Conservation (phyloP, 352 stramenopile genomes). For the Pythium phragmiticola region DNA sequence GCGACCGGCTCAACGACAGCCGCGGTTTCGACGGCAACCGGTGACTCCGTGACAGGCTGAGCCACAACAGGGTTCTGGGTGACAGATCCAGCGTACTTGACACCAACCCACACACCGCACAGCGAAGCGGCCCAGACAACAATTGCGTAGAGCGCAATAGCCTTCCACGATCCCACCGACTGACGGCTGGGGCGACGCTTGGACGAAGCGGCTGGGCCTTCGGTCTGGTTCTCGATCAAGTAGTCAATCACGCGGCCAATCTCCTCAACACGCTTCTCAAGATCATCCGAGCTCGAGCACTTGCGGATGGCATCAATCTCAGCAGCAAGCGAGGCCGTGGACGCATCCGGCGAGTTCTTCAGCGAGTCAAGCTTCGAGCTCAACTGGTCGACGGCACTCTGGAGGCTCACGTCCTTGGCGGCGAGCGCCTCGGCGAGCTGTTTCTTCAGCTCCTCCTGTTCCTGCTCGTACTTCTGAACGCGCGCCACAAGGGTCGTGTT, state of each 20-base stretch:
- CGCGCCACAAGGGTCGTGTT: constrained; percentile 31
- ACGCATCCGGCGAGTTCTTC: constrained; percentile 18
- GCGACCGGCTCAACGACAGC: background rate
- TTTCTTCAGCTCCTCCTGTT: constrained; percentile 37
- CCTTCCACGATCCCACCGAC: constrained; percentile 25
- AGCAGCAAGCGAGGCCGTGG: constrained; percentile 8
- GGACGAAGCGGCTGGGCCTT: background rate
- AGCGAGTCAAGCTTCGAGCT: constrained; percentile 15
- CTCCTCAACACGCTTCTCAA: constrained; percentile 23
- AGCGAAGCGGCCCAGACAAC: constrained; percentile 17
- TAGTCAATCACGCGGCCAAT: constrained; percentile 21
- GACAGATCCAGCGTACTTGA: constrained; percentile 17
- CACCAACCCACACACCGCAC: constrained; percentile 22
- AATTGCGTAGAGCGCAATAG: constrained; percentile 16
- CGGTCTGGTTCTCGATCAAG: constrained; percentile 18
- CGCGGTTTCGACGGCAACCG: background rate
- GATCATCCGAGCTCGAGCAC: constrained; percentile 8
- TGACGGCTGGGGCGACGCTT: constrained; percentile 12
- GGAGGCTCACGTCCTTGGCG: constrained; percentile 16
- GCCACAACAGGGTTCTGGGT: background rate
- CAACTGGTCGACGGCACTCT: constrained; percentile 14
- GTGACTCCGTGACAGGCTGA: background rate
- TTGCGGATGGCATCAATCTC: constrained; percentile 13
- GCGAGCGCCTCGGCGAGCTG: constrained; percentile 20
- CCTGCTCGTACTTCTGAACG: constrained; percentile 35